These are phyloP conservation scores for Termitomyces sp. DNA, from an alignment of 768 basidiomycete species.

Conservation along the genomic window DNA sequence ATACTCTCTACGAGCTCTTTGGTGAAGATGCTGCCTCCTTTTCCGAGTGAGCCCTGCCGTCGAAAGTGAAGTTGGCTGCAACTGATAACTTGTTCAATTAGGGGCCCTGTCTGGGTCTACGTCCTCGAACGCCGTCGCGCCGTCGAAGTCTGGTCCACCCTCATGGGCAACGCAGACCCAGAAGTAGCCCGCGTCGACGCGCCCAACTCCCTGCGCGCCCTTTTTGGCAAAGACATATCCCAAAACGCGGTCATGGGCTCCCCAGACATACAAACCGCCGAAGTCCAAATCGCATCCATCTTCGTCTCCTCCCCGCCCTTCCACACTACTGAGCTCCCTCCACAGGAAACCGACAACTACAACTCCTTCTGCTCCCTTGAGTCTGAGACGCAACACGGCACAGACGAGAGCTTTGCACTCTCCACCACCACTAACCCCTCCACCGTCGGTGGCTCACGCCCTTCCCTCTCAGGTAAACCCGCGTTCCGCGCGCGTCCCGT, in stretches of 20 bases:
- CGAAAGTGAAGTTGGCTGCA: not conserved
- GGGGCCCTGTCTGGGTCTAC: slow-evolving; percentile 89
- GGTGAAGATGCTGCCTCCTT: slow-evolving; percentile 72
- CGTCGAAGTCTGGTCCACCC: slow-evolving; percentile 72
- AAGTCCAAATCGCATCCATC: slow-evolving; percentile 71
- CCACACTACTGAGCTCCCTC: slow-evolving; percentile 58
- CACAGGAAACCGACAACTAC: slow-evolving; percentile 28
- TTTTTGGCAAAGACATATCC: slow-evolving; percentile 49
- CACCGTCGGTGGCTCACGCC: slow-evolving; percentile 34
- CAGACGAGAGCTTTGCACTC: slow-evolving; percentile 39
- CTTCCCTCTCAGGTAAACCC: slow-evolving; percentile 39
- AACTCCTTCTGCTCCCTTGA: slow-evolving; percentile 32
- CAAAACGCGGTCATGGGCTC: slow-evolving; percentile 77
- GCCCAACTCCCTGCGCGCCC: slow-evolving; percentile 66
- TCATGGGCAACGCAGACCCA: slow-evolving; percentile 69
- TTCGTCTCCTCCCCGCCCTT: slow-evolving; percentile 85
- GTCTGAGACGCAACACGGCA: slow-evolving; percentile 36
- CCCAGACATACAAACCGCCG: slow-evolving; percentile 60
- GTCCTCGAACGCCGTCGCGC: slow-evolving; percentile 80
- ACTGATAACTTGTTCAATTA: slow-evolving; percentile 22
- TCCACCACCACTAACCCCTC: slow-evolving; percentile 41
- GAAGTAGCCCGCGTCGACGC: slow-evolving; percentile 46
- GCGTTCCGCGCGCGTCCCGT: slow-evolving; percentile 64
- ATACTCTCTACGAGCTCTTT: slow-evolving; percentile 74
- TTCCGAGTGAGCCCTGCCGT: slow-evolving; percentile 53